phyloP scores from a whole-genome alignment of 108 stramenopile genomes.

The Fragilariopsis cylindrus region DNA sequence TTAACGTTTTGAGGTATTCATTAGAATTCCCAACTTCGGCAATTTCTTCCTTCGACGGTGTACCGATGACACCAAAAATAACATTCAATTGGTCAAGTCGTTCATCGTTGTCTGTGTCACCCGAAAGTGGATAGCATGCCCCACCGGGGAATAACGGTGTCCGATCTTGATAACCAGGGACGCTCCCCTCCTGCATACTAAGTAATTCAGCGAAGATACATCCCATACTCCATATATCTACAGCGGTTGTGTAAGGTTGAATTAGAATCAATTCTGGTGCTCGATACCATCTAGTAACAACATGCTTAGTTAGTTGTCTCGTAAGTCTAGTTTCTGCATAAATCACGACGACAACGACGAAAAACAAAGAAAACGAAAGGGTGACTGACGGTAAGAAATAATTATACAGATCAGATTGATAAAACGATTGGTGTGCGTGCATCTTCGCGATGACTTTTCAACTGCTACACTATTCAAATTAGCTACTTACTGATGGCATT shows the following conservation, averaged over 20 bases:
- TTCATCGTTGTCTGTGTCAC: constrained; percentile 67
- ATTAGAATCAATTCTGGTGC: constrained; percentile 97
- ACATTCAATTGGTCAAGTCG: constrained; percentile 95
- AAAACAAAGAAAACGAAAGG: no score
- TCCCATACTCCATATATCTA: constrained; percentile 97
- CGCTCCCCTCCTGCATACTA: constrained; percentile 93
- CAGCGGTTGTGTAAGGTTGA: constrained; percentile 94
- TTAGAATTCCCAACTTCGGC: constrained; percentile 69
- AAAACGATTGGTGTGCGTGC: not conserved
- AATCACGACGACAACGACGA: not conserved
- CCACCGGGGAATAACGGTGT: constrained; percentile 96
- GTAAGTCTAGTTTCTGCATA: constrained; percentile 42
- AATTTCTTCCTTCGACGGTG: constrained; percentile 85
- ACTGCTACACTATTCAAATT: no score
- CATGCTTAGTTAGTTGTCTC: constrained; percentile 96
- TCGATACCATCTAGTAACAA: constrained; percentile 99
- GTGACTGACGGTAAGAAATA: not conserved
- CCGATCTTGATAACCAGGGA: constrained; percentile 88
- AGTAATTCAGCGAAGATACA: constrained; percentile 89
- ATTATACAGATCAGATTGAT: not conserved
- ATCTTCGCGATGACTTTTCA: no score
- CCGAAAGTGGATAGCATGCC: constrained; percentile 93
- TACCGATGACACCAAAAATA: constrained; percentile 95
- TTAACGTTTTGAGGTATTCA: constrained; percentile 79
- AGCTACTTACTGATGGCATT: not conserved